Base-by-base conservation (phyloP, 1,139 yeast species). In the Candida dubliniensis region DNA sequence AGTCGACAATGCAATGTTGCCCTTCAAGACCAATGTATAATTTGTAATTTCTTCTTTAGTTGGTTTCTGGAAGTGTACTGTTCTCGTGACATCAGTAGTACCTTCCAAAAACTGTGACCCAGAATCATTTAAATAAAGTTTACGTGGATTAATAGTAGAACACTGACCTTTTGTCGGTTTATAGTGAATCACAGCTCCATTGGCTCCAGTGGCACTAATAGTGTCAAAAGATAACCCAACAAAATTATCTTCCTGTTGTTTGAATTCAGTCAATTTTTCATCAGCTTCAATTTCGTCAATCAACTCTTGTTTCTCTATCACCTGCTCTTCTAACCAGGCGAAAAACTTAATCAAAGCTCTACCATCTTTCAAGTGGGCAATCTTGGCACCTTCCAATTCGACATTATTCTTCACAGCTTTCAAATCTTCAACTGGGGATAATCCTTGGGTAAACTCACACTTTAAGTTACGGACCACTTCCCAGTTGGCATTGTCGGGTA, bases 31-130 rank as follows among this genome's bases (percentile, higher is more conserved):
- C 39, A 87, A 69, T 0, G 99, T 93, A 65, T 89, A 93, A 48
- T 89, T 86, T 45, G 74, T 74, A 34, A 74, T 74, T 61, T 93
- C 90, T 45, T 84, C 89, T 4, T 64, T 62, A 0, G 81, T 64
- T 25, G 98, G 97, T 6, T 63, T 64, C 2, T 83, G 81, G 59
- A 87, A 85, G 63, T 93, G 98, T 36, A 88, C 61, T 0, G 99
- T 93, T 64, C 99, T 82, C 2, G 99, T 93, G 12, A 93, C 87
- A 64, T 93, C 99, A 1, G 99, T 93, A 1, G 99, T 93, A 31
- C 99, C 99, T 51, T 91, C 97, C 41, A 84, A 68, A 60, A 86
- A 95, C 61, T 95, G 99, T 2, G 96, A 85, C 6, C 99, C 99
- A 2, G 96, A 83, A 64, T 95, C 99, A 59, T 89, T 81, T 48